Evolutionary conservation across 352 stramenopile genomes (phyloP).

Genomic region (Globisporangium takayamanum): DNA sequence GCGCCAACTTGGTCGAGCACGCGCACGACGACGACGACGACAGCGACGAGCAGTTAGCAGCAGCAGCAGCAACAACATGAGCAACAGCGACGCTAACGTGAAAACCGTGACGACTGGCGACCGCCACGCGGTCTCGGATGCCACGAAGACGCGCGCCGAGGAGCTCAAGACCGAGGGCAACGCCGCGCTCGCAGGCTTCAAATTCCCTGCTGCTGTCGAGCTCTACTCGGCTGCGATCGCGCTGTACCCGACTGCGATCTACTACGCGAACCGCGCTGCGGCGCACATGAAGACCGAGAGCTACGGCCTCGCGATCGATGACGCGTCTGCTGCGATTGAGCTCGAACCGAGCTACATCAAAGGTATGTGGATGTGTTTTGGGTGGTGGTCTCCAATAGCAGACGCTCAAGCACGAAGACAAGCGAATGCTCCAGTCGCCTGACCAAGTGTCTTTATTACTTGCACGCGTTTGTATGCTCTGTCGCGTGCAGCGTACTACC

Average conservation of each 20-base stretch:
- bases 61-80: background rate
- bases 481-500: constrained; percentile 90
- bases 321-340: constrained; percentile 93
- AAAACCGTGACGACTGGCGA: constrained; percentile 36
- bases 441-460: background rate
- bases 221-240: constrained; percentile 89
- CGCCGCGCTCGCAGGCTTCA: constrained; percentile 68
- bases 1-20: constrained; percentile 2
- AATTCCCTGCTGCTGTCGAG: constrained; percentile 75
- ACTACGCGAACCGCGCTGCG: constrained; percentile 93
- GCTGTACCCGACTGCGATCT: constrained; percentile 86
- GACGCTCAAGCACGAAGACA: background rate
- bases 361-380: constrained; percentile 26
- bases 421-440: background rate
- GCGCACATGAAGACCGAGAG: constrained; percentile 98
- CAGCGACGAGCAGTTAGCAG: background rate
- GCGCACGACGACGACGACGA: background rate
- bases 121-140: constrained; percentile 52
- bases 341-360: constrained; percentile 96
- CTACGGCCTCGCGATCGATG: constrained; percentile 96
- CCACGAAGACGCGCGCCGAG: constrained; percentile 58
- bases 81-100: constrained; percentile 19
- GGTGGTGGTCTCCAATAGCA: background rate
- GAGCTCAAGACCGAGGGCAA: constrained; percentile 85
- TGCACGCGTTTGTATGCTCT: background rate